Base-by-base conservation (phyloP, 192 early-diverging fungal genomes). In the Coemansia sp. region DNA sequence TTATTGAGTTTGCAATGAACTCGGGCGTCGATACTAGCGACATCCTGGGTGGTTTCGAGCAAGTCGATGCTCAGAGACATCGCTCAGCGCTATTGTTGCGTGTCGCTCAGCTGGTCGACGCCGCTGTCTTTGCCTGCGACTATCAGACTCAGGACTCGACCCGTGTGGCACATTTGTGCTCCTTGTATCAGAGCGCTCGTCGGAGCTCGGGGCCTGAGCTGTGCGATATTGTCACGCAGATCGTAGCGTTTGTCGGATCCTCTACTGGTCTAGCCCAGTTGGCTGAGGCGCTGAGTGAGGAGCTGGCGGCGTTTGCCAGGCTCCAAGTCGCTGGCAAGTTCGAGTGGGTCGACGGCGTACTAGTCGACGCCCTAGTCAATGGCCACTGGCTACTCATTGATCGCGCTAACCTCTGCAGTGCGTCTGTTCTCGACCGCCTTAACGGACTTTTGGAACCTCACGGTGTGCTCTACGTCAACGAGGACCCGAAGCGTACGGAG, bases 1-100 rank as follows among this genome's bases (percentile, higher is more conserved):
- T 99, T 15, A 87, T 91, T 32, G 97, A 99, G 84, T 98, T 97
- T 68, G 84, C 93, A 9, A 95, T 99, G 95, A 99, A 96, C 76
- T 87, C 90, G 37, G 88, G 90, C 11, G 91, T 98, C 16, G 97
- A 99, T 63, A 92, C 95, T 2, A 91, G 95, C 74, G 97, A 99
- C 73, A 75, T 99, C 9, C 73, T 99, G 18, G 97, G 97, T 61
- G 97, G 97, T 29, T 99, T 98, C 69, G 96, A 99, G 80, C 97
- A 99, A 74, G 89, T 95, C 10, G 96, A 98, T 76, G 61, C 92
- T 43, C 86, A 84, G 29, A 85, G 96, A 34, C 88, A 92, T 56
- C 83, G 85, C 45, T 49, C 72, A 1, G 53, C 37, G n/a, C 52
- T 82, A 5, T 40, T 73, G 20, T 32, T 34, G 4, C 40, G 20